Percentiles rank a stretch among this genome's conserved stretches.
phyloP scores from a whole-genome alignment of 768 basidiomycete species.

The Russula compacta region DNA sequence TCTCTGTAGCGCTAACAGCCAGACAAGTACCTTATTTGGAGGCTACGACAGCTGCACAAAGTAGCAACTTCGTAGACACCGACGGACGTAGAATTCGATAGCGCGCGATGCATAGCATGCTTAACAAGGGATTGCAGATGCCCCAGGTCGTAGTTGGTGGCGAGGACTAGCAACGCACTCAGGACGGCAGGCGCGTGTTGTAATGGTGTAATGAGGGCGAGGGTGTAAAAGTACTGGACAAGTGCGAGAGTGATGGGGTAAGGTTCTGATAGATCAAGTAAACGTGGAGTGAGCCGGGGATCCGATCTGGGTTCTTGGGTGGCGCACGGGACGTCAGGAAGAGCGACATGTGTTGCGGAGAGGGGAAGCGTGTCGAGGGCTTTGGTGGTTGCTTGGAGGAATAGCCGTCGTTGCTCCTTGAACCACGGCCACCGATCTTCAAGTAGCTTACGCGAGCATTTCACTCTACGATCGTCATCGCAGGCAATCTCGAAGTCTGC shows the following conservation, averaged over 20 bases:
- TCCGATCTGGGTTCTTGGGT: slow-evolving; percentile 51
- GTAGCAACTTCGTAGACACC: slow-evolving; percentile 95
- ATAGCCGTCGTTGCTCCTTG: slow-evolving; percentile 53
- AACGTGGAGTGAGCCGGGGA: slow-evolving; percentile 71
- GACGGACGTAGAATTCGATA: slow-evolving; percentile 79
- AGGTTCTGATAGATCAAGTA: slow-evolving; percentile 77
- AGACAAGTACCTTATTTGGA: slow-evolving; percentile 70
- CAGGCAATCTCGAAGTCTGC: slow-evolving; percentile 91
- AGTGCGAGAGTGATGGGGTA: slow-evolving; percentile 84
- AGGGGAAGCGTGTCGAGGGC: slow-evolving; percentile 51
- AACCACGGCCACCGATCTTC: slow-evolving; percentile 97
- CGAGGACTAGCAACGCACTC: slow-evolving; percentile 75
- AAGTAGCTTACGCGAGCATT: slow-evolving; percentile 75
- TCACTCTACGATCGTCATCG: slow-evolving; percentile 78
- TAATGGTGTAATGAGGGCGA: slow-evolving; percentile 77
- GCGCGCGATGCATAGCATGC: slow-evolving; percentile 86
- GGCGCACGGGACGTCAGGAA: slow-evolving; percentile 49
- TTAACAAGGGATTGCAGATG: slow-evolving; percentile 76
- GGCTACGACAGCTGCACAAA: slow-evolving; percentile 74
- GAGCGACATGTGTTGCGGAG: slow-evolving; percentile 50
- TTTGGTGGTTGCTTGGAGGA: slow-evolving; percentile 47
- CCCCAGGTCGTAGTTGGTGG: slow-evolving; percentile 70
- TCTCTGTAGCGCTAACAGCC: slow-evolving; percentile 10
- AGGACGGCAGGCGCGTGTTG: slow-evolving; percentile 88
- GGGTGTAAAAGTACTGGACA: slow-evolving; percentile 89